Conservation (phyloP, 768 basidiomycete species). For the Phaffia tasmanica region DNA sequence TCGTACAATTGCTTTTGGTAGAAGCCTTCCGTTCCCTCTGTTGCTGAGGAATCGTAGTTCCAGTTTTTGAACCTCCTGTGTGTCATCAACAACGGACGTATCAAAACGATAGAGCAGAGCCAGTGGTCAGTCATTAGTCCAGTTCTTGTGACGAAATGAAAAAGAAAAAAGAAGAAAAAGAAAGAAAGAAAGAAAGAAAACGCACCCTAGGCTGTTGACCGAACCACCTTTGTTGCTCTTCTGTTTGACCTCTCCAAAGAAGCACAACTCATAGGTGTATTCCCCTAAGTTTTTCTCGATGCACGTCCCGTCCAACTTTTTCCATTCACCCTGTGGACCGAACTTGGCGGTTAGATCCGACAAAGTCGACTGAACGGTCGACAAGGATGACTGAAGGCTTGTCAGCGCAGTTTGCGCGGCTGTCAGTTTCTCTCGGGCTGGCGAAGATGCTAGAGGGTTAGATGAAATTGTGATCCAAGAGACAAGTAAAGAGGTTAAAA, state of each 20-base stretch:
- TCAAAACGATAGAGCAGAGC: neutral
- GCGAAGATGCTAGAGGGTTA: neutral
- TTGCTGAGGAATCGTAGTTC: conserved; percentile 47
- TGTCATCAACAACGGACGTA: conserved; percentile 11
- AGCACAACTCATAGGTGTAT: conserved; percentile 91
- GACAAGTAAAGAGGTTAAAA: neutral
- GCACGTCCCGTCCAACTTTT: conserved; percentile 77
- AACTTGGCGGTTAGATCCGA: conserved; percentile 54
- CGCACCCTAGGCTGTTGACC: conserved; percentile 73
- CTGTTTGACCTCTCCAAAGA: conserved; percentile 79
- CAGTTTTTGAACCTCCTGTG: conserved; percentile 55
- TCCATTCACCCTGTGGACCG: conserved; percentile 82
- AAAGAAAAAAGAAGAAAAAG: conserved; percentile 6
- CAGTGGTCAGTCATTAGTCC: conserved; percentile 41
- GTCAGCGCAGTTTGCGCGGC: conserved; percentile 49
- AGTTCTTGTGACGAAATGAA: neutral
- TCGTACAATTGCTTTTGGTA: conserved; percentile 75
- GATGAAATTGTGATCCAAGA: conserved; percentile 28
- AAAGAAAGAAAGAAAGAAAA: conserved; percentile 18
- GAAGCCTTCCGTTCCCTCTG: conserved; percentile 52
- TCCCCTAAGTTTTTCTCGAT: conserved; percentile 76
- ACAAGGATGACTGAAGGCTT: conserved; percentile 46
- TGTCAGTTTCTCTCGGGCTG: conserved; percentile 8
- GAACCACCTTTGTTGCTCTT: conserved; percentile 69
- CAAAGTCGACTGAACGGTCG: conserved; percentile 45